Evolutionary conservation across 805 yeast species (phyloP).

Genomic region (Ogataea nakhonphanomensis): DNA sequence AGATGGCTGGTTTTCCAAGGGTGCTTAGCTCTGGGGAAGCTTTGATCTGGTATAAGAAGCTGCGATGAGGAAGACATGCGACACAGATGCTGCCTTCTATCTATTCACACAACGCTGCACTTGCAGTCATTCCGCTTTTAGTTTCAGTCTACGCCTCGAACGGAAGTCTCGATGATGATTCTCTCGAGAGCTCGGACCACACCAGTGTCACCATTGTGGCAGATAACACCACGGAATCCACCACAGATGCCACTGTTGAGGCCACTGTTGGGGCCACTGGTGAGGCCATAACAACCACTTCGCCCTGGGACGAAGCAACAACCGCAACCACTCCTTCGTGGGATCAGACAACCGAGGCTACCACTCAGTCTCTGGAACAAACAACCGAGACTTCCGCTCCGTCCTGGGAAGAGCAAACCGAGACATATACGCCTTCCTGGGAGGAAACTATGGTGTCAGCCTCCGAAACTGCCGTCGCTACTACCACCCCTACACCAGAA

Average conservation of each 20-base stretch:
- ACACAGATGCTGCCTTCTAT: constrained; percentile 11
- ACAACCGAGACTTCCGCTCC: too few species aligned
- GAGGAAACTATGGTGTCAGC: too few species aligned
- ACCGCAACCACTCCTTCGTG: constrained; percentile 3
- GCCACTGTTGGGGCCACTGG: background rate
- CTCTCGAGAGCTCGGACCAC: background rate
- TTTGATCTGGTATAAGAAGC: constrained; percentile 3
- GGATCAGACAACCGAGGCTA: background rate
- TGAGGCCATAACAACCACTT: constrained; percentile 7
- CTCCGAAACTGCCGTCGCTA: background rate
- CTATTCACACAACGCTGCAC: constrained; percentile 10
- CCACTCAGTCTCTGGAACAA: too few species aligned
- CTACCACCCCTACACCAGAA: background rate
- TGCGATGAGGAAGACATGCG: background rate
- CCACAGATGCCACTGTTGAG: constrained; percentile 1
- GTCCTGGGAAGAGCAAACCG: too few species aligned
- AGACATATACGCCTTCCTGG: too few species aligned
- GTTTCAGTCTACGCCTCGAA: constrained; percentile 9
- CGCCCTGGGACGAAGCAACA: constrained; percentile 2
- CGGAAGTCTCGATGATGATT: constrained; percentile 19
- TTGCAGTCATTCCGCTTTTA: constrained; percentile 13
- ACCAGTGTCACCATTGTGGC: background rate
- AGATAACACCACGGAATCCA: constrained; percentile 7
- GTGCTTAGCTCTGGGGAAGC: background rate
- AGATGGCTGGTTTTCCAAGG: constrained; percentile 17